These are phyloP conservation scores for Rhizopus delemar DNA, from an alignment of 371 early-diverging fungal species.

Conservation along the genomic window DNA sequence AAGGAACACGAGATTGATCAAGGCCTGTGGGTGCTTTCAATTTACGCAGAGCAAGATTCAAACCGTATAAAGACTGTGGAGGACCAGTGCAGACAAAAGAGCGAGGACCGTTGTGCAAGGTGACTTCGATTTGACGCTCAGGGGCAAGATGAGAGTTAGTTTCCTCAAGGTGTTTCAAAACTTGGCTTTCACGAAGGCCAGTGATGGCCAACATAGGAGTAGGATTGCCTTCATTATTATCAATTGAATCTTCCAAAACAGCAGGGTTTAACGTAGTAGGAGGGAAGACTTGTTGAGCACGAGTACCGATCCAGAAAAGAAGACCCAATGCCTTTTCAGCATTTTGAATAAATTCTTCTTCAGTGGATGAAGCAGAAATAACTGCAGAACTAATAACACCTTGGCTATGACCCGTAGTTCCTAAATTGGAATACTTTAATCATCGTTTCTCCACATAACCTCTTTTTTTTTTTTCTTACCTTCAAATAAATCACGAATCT, in stretches of 20 bases:
- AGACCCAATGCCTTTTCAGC: conserved; percentile 86
- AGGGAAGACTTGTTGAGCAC: conserved; percentile 87
- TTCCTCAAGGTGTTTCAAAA: conserved; percentile 77
- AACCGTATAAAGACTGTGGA: conserved; percentile 87
- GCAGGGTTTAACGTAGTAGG: conserved; percentile 86
- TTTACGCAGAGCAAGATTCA: conserved; percentile 85
- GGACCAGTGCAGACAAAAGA: conserved; percentile 84
- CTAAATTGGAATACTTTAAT: conserved; percentile 34
- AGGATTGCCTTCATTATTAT: conserved; percentile 91
- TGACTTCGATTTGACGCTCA: conserved; percentile 78
- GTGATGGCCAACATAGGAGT: conserved; percentile 91
- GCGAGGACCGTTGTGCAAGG: conserved; percentile 87
- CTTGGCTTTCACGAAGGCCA: conserved; percentile 73
- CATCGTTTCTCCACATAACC: background rate
- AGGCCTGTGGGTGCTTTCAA: conserved; percentile 79
- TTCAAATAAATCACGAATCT: conserved; percentile 45
- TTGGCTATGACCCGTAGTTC: conserved; percentile 93
- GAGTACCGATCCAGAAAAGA: conserved; percentile 90
- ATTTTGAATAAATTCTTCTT: conserved; percentile 78
- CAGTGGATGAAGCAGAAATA: conserved; percentile 80
- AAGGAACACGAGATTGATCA: conserved; percentile 86
- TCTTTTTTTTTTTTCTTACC: conserved; percentile 35
- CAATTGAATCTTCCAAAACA: conserved; percentile 85
- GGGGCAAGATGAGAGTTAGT: conserved; percentile 85
- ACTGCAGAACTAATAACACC: conserved; percentile 92